A percentile compares a stretch with the other conserved stretches of the same genome.
Evolutionary conservation across 1,139 yeast species (phyloP).

Genomic region (Nakaseomyces kungkrabaensis): DNA sequence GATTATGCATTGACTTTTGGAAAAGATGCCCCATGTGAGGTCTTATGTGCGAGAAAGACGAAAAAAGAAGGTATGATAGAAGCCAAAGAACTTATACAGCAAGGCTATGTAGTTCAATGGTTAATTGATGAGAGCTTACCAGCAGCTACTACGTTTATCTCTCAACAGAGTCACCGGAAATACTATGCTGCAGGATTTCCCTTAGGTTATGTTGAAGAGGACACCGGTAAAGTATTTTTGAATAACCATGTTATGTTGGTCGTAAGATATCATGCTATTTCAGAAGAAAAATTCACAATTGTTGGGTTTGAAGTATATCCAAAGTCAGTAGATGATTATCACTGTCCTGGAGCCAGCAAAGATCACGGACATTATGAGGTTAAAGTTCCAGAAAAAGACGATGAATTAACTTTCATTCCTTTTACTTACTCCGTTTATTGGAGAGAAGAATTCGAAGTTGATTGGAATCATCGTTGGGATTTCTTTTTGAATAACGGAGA

Average conservation of each 20-base stretch:
- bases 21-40: conserved; percentile 51
- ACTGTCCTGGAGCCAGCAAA: conserved; percentile 62
- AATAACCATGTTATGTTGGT: conserved; percentile 79
- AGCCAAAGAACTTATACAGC: conserved; percentile 53
- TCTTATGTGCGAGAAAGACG: conserved; percentile 57
- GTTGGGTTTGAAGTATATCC: conserved; percentile 92
- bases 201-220: conserved; percentile 52
- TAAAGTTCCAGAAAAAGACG: conserved; percentile 26
- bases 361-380: conserved; percentile 47
- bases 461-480: conserved; percentile 68
- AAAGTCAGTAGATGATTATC: conserved; percentile 56
- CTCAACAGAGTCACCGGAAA: conserved; percentile 48
- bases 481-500: conserved; percentile 53
- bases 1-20: conserved; percentile 56
- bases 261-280: conserved; percentile 58
- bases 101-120: conserved; percentile 80
- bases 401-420: conserved; percentile 41
- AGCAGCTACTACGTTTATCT: conserved; percentile 77
- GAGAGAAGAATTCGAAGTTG: conserved; percentile 67
- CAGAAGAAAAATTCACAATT: conserved; percentile 43
- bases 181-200: conserved; percentile 86
- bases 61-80: conserved; percentile 40
- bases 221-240: conserved; percentile 44
- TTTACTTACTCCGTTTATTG: conserved; percentile 83
- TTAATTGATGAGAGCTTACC: conserved; percentile 66